phyloP scores from a whole-genome alignment of 805 yeast species.

The Kuraishia floccosa region DNA sequence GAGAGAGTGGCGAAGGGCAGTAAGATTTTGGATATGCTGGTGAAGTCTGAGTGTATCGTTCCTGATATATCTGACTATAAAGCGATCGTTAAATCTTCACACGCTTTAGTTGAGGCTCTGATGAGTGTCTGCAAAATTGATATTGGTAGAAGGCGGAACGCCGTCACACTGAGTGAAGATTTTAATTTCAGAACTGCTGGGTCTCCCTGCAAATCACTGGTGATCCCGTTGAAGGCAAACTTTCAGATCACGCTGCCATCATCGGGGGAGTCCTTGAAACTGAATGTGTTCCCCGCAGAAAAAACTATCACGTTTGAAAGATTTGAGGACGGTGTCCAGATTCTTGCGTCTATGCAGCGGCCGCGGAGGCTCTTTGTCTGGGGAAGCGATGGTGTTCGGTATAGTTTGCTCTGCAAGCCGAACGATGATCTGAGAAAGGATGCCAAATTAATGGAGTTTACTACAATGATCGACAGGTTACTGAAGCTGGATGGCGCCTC shows the following conservation, averaged over 20 bases:
- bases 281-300: conserved; percentile 25
- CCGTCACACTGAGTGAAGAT: conserved; percentile 27
- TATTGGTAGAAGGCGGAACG: conserved; percentile 20
- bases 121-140: conserved; percentile 30
- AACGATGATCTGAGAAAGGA: conserved; percentile 92
- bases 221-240: conserved; percentile 64
- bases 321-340: conserved; percentile 56
- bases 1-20: conserved; percentile 35
- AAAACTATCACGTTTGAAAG: conserved; percentile 41
- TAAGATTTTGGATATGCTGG: conserved; percentile 25
- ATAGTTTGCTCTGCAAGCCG: conserved; percentile 71
- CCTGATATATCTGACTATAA: conserved; percentile 8
- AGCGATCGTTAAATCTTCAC: conserved; percentile 11
- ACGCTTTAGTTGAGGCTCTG: conserved; percentile 27
- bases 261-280: conserved; percentile 8
- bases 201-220: conserved; percentile 29
- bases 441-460: conserved; percentile 86
- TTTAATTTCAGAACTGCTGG: conserved; percentile 21
- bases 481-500: conserved; percentile 61
- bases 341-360: conserved; percentile 75
- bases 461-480: conserved; percentile 73
- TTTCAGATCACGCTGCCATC: conserved; percentile 55
- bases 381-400: conserved; percentile 71
- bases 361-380: conserved; percentile 68
- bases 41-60: conserved; percentile 6